phyloP scores from a whole-genome alignment of 2,329 filamentous ascomycete species.

The Metarhizium brunneum region DNA sequence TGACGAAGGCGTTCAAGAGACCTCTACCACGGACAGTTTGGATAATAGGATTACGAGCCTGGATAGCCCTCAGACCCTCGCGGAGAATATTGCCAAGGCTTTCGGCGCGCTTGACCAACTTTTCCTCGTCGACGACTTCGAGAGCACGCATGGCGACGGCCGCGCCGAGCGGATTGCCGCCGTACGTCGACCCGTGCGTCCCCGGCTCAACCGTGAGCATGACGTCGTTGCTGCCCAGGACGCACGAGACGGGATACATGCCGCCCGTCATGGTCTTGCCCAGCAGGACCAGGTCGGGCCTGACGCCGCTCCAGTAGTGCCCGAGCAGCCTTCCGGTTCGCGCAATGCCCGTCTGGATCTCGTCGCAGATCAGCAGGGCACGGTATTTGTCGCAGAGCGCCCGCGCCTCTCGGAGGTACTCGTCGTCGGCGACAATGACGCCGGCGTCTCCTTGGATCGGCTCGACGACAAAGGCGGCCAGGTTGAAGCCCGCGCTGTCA shows the following conservation, averaged over 20 bases:
- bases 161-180: neutral
- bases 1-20: too few species aligned
- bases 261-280: slow-evolving; percentile 13
- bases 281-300: slow-evolving; percentile 14
- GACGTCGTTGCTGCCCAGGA: slow-evolving; percentile 9
- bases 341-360: slow-evolving; percentile 13
- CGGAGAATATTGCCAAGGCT: too few species aligned
- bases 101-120: neutral
- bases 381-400: too few species aligned
- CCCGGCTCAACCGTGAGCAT: slow-evolving; percentile 8
- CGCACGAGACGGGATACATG: slow-evolving; percentile 9
- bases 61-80: too few species aligned
- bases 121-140: neutral
- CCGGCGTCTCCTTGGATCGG: slow-evolving; percentile 5
- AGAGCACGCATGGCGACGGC: neutral
- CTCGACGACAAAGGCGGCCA: slow-evolving; percentile 7
- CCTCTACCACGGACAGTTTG: too few species aligned
- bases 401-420: too few species aligned
- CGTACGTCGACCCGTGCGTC: neutral
- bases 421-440: too few species aligned
- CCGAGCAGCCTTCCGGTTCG: slow-evolving; percentile 15
- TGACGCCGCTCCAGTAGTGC: slow-evolving; percentile 12
- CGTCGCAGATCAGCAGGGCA: neutral
- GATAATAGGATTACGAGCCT: too few species aligned
- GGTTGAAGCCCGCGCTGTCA: too few species aligned